Base-by-base conservation (phyloP, 352 stramenopile genomes). In the Phytophthora syringae region DNA sequence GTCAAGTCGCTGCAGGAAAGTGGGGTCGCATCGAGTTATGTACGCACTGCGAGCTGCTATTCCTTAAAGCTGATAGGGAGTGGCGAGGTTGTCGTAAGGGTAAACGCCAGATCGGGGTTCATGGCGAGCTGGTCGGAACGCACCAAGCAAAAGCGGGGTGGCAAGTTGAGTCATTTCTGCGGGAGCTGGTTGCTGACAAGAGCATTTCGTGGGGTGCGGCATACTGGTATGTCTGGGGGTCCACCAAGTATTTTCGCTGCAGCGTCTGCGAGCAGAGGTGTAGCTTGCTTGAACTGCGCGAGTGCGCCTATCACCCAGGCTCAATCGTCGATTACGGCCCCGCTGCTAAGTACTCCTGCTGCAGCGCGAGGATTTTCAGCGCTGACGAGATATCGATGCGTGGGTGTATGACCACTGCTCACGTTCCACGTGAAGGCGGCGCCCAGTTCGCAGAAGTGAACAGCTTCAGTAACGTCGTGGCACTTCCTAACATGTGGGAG, bases 201-300 rank as follows among this genome's bases (percentile, higher is more conserved):
- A 67, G 54, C 1, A 74, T 89, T 39, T 72, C 69, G 3, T 97
- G 88, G 88, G 77, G 64, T 18, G 76, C 66, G 0, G 74, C 79
- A 0, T 97, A 94, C 53, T 97, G 91, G 90, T 84, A 86, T 45
- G 45, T 96, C 5, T 97, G 86, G 89, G 86, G 77, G 1, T 81
- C 79, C 11, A 86, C 69, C 6, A 77, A 83, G 24, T 67, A 59
- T 24, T 88, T 93, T 22, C 47, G 55, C n/a, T 96, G 86, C 53
- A 60, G 21, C 11, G 57, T 64, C 7, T 94, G 83, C 60, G 74
- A 68, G 11, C 60, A 70, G 11, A 67, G 49, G 22, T 88, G 67
- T 39, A 78, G 64, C 24, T 67, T 88, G 4, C 21, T 86, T 7
- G 68, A 90, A 16, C 60, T 84, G 9, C 42, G 63, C 25, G 43